These are phyloP conservation scores for Chlamydomonas eustigma DNA, from an alignment of 139 green algal species.

Conservation along the genomic window DNA sequence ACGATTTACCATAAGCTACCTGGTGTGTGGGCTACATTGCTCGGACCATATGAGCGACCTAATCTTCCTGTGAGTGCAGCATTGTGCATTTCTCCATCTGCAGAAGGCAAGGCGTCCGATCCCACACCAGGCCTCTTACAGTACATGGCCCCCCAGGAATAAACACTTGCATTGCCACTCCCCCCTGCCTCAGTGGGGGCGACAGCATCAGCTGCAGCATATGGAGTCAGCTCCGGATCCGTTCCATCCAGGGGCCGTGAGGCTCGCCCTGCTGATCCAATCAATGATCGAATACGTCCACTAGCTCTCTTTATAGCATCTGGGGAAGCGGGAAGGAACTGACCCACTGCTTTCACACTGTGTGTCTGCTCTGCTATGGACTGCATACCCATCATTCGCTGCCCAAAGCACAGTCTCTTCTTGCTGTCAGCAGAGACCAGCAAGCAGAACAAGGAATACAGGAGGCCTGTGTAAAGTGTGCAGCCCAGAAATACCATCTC, in stretches of 20 bases:
- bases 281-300: neutral
- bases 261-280: neutral
- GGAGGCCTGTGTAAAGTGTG: neutral
- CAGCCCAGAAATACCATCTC: neutral
- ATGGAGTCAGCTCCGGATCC: neutral
- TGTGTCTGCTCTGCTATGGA: neutral
- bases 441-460: neutral
- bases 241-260: too few relatives aligned
- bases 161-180: neutral
- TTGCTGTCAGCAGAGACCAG: neutral
- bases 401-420: neutral
- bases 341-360: neutral
- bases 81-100: neutral
- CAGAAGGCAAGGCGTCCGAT: neutral
- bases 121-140: neutral
- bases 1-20: neutral
- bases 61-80: too few relatives aligned
- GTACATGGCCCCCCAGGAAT: neutral
- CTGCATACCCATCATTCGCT: neutral
- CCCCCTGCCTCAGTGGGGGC: too few relatives aligned
- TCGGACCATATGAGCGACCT: neutral
- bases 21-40: neutral
- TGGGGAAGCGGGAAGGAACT: neutral
- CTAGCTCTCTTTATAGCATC: neutral
- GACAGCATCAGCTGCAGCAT: neutral